phyloP scores from a whole-genome alignment of 228 moss, liverwort and hornwort species.

The Sphagnum fallax region DNA sequence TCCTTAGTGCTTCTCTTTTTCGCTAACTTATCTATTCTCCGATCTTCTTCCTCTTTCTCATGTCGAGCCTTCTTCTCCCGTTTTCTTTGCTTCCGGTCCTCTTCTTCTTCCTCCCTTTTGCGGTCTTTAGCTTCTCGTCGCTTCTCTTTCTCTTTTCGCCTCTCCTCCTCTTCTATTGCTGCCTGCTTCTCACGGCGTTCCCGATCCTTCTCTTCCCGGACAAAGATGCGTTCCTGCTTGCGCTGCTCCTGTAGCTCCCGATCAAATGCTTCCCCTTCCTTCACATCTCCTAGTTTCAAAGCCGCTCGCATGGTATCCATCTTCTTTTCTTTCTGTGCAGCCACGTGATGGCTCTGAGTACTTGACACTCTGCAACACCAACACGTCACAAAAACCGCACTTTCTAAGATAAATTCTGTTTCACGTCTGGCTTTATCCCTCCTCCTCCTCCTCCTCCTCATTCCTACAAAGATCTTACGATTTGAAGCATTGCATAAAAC shows the following conservation, averaged over 20 bases:
- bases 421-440: background rate
- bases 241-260: conserved; percentile 93
- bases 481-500: background rate
- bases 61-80: conserved; percentile 63
- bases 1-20: conserved; percentile 17
- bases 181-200: conserved; percentile 70
- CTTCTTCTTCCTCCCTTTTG: conserved; percentile 63
- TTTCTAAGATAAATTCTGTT: background rate
- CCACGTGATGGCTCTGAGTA: conserved; percentile 97
- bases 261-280: conserved; percentile 98
- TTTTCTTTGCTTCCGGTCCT: conserved; percentile 66
- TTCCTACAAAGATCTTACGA: background rate
- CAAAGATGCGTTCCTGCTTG: conserved; percentile 85
- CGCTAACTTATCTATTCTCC: conserved; percentile 29
- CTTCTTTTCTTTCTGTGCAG: conserved; percentile 92
- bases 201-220: conserved; percentile 81
- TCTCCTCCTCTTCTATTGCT: conserved; percentile 68
- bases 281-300: conserved; percentile 68
- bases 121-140: conserved; percentile 45
- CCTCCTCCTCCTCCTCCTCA: background rate
- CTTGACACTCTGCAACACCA: conserved; percentile 38
- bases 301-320: conserved; percentile 92
- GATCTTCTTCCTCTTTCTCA: conserved; percentile 51
- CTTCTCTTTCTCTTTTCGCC: conserved; percentile 69
- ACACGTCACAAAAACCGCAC: background rate